These are phyloP conservation scores for Dysphania ambrosioides DNA, from an alignment of 148 eudicot genomes.

Conservation along the genomic window DNA sequence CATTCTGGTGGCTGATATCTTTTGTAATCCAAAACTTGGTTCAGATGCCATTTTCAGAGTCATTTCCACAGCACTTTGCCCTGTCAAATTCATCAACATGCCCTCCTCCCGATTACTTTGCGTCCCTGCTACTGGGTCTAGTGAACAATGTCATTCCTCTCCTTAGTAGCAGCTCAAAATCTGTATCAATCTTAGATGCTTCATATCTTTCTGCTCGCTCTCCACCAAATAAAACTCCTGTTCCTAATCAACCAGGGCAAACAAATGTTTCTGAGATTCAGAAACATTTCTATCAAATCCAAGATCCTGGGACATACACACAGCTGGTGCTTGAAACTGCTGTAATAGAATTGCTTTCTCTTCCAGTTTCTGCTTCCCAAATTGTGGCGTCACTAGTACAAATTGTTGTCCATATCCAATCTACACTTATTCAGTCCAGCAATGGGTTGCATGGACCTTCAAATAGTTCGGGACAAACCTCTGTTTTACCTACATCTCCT, in stretches of 20 bases:
- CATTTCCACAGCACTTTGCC: conserved; percentile 78
- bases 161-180: conserved; percentile 54
- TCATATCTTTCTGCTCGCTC: conserved; percentile 40
- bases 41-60: conserved; percentile 93
- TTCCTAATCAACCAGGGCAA: conserved; percentile 50
- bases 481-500: conserved; percentile 88
- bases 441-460: conserved; percentile 68
- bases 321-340: conserved; percentile 95
- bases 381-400: conserved; percentile 80
- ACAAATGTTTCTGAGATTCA: conserved; percentile 59
- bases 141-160: conserved; percentile 90
- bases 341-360: conserved; percentile 88
- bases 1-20: conserved; percentile 11
- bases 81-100: conserved; percentile 57
- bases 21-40: conserved; percentile 20
- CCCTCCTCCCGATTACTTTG: conserved; percentile 93
- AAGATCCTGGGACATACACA: conserved; percentile 93
- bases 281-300: conserved; percentile 87
- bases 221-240: conserved; percentile 51
- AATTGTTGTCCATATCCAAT: conserved; percentile 83
- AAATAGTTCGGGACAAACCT: conserved; percentile 51
- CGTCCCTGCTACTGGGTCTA: conserved; percentile 66
- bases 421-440: conserved; percentile 83
- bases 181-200: conserved; percentile 48
- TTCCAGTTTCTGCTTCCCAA: conserved; percentile 81